Evolutionary conservation across 2,329 filamentous ascomycete species (phyloP).

Genomic region (Stylonectria norvegica): DNA sequence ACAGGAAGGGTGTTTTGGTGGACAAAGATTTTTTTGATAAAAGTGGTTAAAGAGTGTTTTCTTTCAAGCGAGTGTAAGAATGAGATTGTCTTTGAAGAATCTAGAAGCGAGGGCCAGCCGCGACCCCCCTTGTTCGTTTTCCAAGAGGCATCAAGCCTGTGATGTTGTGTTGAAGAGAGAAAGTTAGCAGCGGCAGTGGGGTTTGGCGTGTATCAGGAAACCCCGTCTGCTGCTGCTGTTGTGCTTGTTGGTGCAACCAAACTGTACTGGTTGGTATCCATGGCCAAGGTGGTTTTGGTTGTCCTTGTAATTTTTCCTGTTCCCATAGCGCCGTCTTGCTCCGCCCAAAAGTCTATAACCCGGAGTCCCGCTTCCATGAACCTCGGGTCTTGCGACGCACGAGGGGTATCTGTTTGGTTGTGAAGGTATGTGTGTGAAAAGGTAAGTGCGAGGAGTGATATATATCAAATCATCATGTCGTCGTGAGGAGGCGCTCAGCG

Average conservation of each 20-base stretch:
- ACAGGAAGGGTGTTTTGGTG: slow-evolving; percentile 28
- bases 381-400: slow-evolving; percentile 21
- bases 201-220: no score
- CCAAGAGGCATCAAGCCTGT: slow-evolving; percentile 28
- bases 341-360: slow-evolving; percentile 27
- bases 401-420: slow-evolving; percentile 30
- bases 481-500: slow-evolving; percentile 29
- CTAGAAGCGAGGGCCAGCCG: slow-evolving; percentile 30
- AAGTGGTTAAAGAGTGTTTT: slow-evolving; percentile 13
- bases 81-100: slow-evolving; percentile 19
- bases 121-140: slow-evolving; percentile 19
- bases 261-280: slow-evolving; percentile 10
- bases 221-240: no score
- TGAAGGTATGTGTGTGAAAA: slow-evolving; percentile 21
- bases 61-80: slow-evolving; percentile 25
- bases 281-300: slow-evolving; percentile 17
- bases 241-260: no score
- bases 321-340: slow-evolving; percentile 25
- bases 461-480: slow-evolving; percentile 20
- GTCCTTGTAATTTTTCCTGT: slow-evolving; percentile 9
- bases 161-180: slow-evolving; percentile 11
- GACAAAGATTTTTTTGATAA: slow-evolving; percentile 15
- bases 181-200: slow-evolving; percentile 11
- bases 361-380: slow-evolving; percentile 12
- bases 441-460: slow-evolving; percentile 14